Evolutionary conservation across 257 asterid genomes (phyloP), one percentile per base, ranked within the genome.

Genomic region (Verbascum thapsus): DNA sequence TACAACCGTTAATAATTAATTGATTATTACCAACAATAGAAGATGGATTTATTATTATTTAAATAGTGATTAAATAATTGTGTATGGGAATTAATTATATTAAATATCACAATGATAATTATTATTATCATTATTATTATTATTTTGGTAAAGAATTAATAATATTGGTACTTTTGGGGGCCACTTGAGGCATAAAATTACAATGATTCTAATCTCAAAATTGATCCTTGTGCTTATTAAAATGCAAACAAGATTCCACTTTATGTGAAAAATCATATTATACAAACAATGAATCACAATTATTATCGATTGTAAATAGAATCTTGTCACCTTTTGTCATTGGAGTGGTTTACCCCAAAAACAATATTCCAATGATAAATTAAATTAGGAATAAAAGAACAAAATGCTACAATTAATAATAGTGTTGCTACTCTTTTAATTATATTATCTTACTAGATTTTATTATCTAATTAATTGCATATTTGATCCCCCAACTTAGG

Each of bases 371-470:
- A 42, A 52, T 58, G 45, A 61, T 64, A 56, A 18, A 12, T 71
- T 66, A 61, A 18, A 17, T 26, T 26, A 26, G 26, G 53, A 69
- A 61, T 73, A 66, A 57, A 34, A 32, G 40, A 32, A 78, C 80
- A 74, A 74, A 74, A 49, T 57, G 55, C 12, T 71, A 60, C 65
- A 41, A 69, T 63, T 59, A 67, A 61, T 66, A 58, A 48, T 53
- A 38, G 59, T 52, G 4, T 53, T 66, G 58, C 30, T 9, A 4
- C 0, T 10, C 8, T 23, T 55, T 63, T 54, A 47, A 16, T 19
- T 20, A 43, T 40, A 59, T 58, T 72, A 72, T 72, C 63, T 54
- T 32, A 64, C 22, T 58, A 62, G 52, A 61, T 10, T 12, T 54
- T 41, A 26, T n/a, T n/a, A n/a, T n/a, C n/a, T n/a, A n/a, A n/a